These are phyloP conservation scores for Calophaca sinica DNA, from an alignment of 306 rosid genomes.

Conservation along the genomic window DNA sequence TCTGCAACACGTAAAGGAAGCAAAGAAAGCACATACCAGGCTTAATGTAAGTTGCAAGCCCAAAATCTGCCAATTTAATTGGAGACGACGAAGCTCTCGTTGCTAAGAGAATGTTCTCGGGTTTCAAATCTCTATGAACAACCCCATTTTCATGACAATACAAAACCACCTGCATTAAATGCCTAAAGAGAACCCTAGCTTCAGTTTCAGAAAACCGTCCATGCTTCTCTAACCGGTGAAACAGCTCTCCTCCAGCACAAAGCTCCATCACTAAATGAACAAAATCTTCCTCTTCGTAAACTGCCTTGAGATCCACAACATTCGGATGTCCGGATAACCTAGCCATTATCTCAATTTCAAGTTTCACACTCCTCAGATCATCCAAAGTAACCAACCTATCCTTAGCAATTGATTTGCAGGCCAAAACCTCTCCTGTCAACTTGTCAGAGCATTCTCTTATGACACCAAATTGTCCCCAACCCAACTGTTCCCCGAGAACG, in stretches of 20 bases:
- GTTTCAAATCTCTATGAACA: constrained; percentile 91
- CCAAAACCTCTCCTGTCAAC: constrained; percentile 73
- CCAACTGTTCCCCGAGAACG: constrained; percentile 78
- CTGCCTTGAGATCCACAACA: constrained; percentile 90
- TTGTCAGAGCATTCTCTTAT: constrained; percentile 73
- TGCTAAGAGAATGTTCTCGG: constrained; percentile 82
- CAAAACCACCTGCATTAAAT: constrained; percentile 81
- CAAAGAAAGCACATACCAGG: constrained; percentile 64
- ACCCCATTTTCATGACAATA: constrained; percentile 88
- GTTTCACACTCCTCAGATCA: constrained; percentile 78
- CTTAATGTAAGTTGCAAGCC: constrained; percentile 88
- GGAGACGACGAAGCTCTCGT: constrained; percentile 79
- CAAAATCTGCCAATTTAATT: constrained; percentile 86
- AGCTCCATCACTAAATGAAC: constrained; percentile 97
- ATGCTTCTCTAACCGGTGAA: constrained; percentile 78
- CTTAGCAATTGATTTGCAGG: constrained; percentile 88
- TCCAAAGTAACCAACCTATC: constrained; percentile 78
- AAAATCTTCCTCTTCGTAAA: constrained; percentile 78
- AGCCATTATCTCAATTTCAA: constrained; percentile 89
- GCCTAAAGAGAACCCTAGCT: constrained; percentile 78
- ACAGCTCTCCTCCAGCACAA: constrained; percentile 93
- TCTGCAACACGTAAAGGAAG: constrained; percentile 39
- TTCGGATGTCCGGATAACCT: constrained; percentile 87
- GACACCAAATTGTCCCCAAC: constrained; percentile 89
- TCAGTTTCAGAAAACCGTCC: constrained; percentile 78